Percentiles rank a stretch among this genome's conserved stretches.
Conservation (phyloP, 1,284 basidiomycete genomes). For the Tylopilus sp. region DNA sequence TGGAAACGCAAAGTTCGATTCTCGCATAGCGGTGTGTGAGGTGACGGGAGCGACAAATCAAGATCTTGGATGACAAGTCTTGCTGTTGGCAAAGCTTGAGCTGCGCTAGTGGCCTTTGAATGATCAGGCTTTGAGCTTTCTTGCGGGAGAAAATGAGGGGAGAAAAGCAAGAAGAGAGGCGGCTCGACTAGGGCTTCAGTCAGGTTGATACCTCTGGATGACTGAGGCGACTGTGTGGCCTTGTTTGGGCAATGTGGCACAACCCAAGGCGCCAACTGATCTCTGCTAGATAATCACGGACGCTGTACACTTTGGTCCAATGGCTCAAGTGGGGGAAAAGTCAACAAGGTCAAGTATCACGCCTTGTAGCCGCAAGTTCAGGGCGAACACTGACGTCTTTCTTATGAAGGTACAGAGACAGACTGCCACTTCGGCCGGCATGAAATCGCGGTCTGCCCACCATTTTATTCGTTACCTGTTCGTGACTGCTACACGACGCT, state of each 20-base stretch:
- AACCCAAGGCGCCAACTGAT: background rate
- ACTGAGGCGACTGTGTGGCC: conserved; percentile 30
- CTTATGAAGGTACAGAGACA: too few relatives aligned
- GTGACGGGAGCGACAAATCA: conserved; percentile 13
- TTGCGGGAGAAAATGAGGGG: conserved; percentile 2
- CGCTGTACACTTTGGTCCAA: conserved; percentile 6
- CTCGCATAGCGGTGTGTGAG: conserved; percentile 66
- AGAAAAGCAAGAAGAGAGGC: conserved; percentile 8
- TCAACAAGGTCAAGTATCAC: too few relatives aligned
- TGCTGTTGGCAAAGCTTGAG: conserved; percentile 1
- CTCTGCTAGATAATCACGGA: conserved; percentile 10
- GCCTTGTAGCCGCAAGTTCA: too few relatives aligned
- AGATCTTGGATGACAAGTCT: conserved; percentile 14
- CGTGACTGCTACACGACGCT: too few relatives aligned
- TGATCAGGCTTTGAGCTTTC: background rate
- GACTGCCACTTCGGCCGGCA: too few relatives aligned
- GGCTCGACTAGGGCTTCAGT: conserved; percentile 15
- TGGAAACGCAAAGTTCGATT: conserved; percentile 95
- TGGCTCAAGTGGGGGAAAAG: background rate
- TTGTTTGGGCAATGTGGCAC: conserved; percentile 33
- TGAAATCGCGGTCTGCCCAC: too few relatives aligned
- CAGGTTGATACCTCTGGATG: conserved; percentile 32
- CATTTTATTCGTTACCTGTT: too few relatives aligned
- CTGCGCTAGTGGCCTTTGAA: background rate
- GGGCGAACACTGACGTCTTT: too few relatives aligned